A percentile compares a stretch with the other conserved stretches of the same genome.
Conservation (phyloP, 148 eudicot genomes). For the Chenopodium formosanum region DNA sequence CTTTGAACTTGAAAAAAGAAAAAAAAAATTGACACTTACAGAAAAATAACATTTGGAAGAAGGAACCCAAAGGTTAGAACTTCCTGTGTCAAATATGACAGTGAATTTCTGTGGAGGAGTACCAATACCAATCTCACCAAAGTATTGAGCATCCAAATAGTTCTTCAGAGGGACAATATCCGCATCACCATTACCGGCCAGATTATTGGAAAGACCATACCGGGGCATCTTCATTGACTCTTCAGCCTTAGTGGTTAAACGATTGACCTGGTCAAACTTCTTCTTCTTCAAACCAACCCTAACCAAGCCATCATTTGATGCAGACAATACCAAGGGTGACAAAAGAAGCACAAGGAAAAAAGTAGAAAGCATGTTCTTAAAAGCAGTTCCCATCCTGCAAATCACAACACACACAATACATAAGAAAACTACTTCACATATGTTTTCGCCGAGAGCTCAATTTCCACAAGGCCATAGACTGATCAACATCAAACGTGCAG, state of each 20-base stretch:
- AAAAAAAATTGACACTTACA: constrained; percentile 39
- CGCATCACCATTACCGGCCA: constrained; percentile 39
- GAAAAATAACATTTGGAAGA: constrained; percentile 80
- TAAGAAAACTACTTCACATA: too few relatives aligned
- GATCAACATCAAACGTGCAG: not conserved
- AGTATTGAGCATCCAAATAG: constrained; percentile 86
- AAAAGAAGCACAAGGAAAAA: constrained; percentile 45
- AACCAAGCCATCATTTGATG: constrained; percentile 46
- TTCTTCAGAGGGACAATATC: constrained; percentile 67
- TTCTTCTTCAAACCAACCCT: constrained; percentile 73
- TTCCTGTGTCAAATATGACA: constrained; percentile 90
- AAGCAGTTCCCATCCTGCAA: constrained; percentile 45
- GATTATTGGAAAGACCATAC: constrained; percentile 30
- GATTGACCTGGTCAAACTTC: constrained; percentile 49
- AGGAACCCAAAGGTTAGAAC: constrained; percentile 93
- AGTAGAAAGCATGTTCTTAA: constrained; percentile 28
- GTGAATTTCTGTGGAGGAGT: constrained; percentile 85
- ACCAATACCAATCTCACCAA: constrained; percentile 90
- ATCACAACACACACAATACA: constrained; percentile 4
- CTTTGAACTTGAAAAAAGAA: too few relatives aligned
- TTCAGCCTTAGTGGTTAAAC: constrained; percentile 35
- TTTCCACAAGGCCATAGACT: too few relatives aligned
- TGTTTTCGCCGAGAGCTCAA: too few relatives aligned
- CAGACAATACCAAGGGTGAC: constrained; percentile 38
- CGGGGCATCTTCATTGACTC: constrained; percentile 24